Evolutionary conservation across 2,329 filamentous ascomycete species (phyloP).

Genomic region (Sclerotinia borealis): DNA sequence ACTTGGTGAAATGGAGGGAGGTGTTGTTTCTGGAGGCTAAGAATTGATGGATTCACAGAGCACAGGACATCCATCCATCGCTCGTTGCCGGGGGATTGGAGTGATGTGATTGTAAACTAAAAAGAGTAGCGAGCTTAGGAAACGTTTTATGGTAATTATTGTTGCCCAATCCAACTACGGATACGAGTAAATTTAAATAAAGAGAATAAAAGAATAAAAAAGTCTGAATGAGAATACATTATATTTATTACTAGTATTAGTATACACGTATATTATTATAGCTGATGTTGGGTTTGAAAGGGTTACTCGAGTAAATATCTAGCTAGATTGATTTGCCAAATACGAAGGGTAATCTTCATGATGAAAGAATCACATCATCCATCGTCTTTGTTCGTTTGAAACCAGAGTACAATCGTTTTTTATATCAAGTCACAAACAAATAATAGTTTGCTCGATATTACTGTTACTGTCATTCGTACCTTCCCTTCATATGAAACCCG

Average conservation of each 20-base stretch:
- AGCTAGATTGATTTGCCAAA: neutral
- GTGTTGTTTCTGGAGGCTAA: neutral
- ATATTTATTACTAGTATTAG: no score
- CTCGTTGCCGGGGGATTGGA: neutral
- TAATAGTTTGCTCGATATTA: no score
- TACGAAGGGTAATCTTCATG: neutral
- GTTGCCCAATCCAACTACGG: neutral
- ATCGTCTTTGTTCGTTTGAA: slow-evolving; percentile 1
- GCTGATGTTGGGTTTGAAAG: no score
- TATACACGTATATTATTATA: no score
- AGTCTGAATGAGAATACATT: no score
- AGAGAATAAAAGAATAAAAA: no score
- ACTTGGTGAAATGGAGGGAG: slow-evolving; percentile 4
- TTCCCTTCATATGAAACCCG: no score
- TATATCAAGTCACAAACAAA: no score
- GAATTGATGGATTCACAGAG: neutral
- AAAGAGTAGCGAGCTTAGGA: neutral
- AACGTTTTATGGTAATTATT: neutral
- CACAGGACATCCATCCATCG: neutral
- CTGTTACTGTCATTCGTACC: no score
- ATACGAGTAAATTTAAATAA: neutral
- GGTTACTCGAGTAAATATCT: no score
- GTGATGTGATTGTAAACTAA: neutral
- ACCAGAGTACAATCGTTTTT: neutral
- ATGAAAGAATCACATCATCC: neutral